A percentile compares a stretch with the other conserved stretches of the same genome.
phyloP scores from a whole-genome alignment of 2,329 filamentous ascomycete genomes.

The Trichophyton equinum region DNA sequence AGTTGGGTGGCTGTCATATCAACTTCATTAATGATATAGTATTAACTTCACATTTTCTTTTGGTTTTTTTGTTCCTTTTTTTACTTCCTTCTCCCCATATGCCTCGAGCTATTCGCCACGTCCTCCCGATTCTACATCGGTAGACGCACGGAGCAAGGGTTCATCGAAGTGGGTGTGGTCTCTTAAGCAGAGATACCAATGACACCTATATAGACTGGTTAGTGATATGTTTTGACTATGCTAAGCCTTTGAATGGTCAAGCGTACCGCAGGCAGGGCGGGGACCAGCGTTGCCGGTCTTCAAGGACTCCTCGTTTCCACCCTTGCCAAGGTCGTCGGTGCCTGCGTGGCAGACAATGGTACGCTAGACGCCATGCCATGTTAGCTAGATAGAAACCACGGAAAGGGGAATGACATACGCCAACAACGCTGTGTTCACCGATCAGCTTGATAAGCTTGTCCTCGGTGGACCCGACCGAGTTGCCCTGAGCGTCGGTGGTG shows the following conservation, averaged over 20 bases:
- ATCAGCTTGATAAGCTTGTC: constrained; percentile 92
- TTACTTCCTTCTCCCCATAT: not conserved
- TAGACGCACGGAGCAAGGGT: not conserved
- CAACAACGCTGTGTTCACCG: constrained; percentile 85
- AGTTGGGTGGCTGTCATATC: not conserved
- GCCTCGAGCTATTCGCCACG: too few species aligned
- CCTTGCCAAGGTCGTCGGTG: constrained; percentile 93
- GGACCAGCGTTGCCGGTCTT: constrained; percentile 94
- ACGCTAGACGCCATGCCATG: constrained; percentile 43
- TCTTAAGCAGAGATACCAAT: constrained; percentile 72
- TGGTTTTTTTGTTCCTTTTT: not conserved
- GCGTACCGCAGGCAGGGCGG: constrained; percentile 85
- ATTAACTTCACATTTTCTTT: not conserved
- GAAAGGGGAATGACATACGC: constrained; percentile 45
- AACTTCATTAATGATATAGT: not conserved
- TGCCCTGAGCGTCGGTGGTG: constrained; percentile 86
- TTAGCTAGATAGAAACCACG: not conserved
- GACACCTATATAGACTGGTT: constrained; percentile 45
- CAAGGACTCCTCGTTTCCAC: constrained; percentile 84
- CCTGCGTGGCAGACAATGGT: constrained; percentile 90
- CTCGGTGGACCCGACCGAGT: constrained; percentile 63
- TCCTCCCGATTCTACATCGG: not conserved
- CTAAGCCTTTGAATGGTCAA: not conserved
- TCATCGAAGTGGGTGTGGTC: constrained; percentile 2
- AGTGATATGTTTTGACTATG: not conserved